Percentiles rank a stretch among this genome's conserved stretches.
These are phyloP conservation scores for Aspergillus campestris DNA, from an alignment of 495 filamentous ascomycete species.

Conservation along the genomic window DNA sequence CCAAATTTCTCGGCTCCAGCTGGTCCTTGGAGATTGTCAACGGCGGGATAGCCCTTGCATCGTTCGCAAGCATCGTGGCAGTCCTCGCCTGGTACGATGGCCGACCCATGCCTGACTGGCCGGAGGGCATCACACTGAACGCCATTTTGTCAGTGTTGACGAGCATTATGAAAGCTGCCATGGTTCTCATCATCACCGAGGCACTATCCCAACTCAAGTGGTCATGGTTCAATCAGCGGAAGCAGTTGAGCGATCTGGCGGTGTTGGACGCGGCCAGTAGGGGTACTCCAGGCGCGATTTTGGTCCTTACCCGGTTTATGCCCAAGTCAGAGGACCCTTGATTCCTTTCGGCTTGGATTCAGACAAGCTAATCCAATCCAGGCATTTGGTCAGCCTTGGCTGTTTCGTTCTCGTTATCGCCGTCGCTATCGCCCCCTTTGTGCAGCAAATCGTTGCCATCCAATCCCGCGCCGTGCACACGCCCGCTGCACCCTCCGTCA, in stretches of 20 bases:
- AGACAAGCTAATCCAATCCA: slow-evolving; percentile 1
- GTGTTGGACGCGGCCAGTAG: slow-evolving; percentile 37
- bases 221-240: slow-evolving; percentile 36
- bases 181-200: slow-evolving; percentile 31
- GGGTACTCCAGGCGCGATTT: slow-evolving; percentile 24
- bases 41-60: too few relatives aligned
- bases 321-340: slow-evolving; percentile 12
- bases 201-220: slow-evolving; percentile 40
- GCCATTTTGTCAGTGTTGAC: slow-evolving; percentile 36
- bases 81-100: slow-evolving; percentile 22
- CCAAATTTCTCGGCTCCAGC: too few relatives aligned
- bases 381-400: slow-evolving; percentile 33
- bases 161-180: slow-evolving; percentile 34
- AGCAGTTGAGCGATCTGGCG: slow-evolving; percentile 33
- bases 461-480: slow-evolving; percentile 13
- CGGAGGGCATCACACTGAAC: slow-evolving; percentile 39
- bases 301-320: slow-evolving; percentile 21
- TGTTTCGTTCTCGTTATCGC: slow-evolving; percentile 30
- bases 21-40: too few relatives aligned
- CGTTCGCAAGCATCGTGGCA: too few relatives aligned
- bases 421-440: slow-evolving; percentile 35
- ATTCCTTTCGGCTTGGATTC: not conserved
- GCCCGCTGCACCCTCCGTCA: slow-evolving; percentile 11
- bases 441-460: slow-evolving; percentile 34
- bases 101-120: slow-evolving; percentile 32